Conservation (phyloP, 306 rosid species). For the Astragalus membranaceus region DNA sequence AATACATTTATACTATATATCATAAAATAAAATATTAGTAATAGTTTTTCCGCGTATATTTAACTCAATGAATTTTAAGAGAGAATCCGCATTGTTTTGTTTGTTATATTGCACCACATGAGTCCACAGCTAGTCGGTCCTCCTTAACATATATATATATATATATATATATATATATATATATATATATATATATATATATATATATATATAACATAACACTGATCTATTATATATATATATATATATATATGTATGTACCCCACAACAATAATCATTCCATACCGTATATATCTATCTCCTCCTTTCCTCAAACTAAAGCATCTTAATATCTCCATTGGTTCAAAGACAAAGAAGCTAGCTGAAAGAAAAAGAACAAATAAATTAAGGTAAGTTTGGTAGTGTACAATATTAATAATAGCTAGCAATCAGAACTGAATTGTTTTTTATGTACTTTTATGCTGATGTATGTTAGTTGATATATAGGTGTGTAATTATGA, state of each 20-base stretch:
- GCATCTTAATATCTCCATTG: slow-evolving; percentile 22
- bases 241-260: too few relatives aligned
- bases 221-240: slow-evolving; percentile 10
- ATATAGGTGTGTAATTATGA: slow-evolving; percentile 1
- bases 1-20: too few relatives aligned
- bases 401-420: too few relatives aligned
- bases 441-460: not conserved
- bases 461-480: not conserved
- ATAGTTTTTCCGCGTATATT: too few relatives aligned
- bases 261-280: slow-evolving; percentile 6
- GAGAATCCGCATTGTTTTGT: not conserved
- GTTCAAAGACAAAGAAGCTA: not conserved
- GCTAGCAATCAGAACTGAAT: not conserved
- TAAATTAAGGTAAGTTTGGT: slow-evolving; percentile 5
- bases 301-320: slow-evolving; percentile 2
- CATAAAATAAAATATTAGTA: too few relatives aligned
- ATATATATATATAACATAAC: not conserved
- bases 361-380: slow-evolving; percentile 21
- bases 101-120: not conserved
- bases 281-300: not conserved
- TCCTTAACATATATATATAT: not conserved
- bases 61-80: not conserved
- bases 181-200: too few relatives aligned
- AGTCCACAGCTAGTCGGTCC: not conserved
- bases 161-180: too few relatives aligned